Conservation (phyloP, 2,329 filamentous ascomycete species). For the Cladosporium sp. region DNA sequence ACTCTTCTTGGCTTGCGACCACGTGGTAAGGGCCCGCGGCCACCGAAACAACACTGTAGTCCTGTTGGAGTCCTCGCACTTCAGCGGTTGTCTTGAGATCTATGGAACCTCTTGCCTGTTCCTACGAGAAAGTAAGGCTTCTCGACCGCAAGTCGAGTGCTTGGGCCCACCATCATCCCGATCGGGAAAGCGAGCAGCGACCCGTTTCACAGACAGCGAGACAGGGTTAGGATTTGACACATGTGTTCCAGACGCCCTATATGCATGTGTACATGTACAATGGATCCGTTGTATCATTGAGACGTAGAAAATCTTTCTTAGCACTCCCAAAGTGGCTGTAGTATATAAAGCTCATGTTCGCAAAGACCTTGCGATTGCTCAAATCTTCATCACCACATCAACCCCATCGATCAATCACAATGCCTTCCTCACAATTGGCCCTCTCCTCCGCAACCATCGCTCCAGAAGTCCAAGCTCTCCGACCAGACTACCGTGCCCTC, state of each 20-base stretch:
- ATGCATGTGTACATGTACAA: not conserved
- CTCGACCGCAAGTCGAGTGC: not conserved
- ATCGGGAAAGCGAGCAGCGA: not conserved
- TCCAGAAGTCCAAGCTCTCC: slow-evolving; percentile 31
- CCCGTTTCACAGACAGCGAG: too few species aligned
- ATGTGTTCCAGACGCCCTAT: not conserved
- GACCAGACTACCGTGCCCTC: slow-evolving; percentile 37
- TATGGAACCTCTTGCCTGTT: not conserved
- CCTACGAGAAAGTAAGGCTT: not conserved
- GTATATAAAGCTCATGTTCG: not conserved
- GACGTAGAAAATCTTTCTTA: not conserved
- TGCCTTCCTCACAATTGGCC: slow-evolving; percentile 10
- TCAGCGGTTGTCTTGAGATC: not conserved
- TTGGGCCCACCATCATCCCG: not conserved
- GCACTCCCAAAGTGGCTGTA: not conserved
- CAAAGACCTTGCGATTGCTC: not conserved
- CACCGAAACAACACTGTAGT: not conserved
- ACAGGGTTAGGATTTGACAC: not conserved
- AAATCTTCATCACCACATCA: not conserved
- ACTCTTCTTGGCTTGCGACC: too few species aligned
- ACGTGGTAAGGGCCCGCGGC: too few species aligned
- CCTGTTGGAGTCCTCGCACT: not conserved
- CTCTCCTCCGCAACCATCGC: slow-evolving; percentile 15
- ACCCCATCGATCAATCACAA: not conserved
- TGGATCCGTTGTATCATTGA: not conserved